Evolutionary conservation across 2,329 filamentous ascomycete species (phyloP).

Genomic region (Diaporthe capsici): DNA sequence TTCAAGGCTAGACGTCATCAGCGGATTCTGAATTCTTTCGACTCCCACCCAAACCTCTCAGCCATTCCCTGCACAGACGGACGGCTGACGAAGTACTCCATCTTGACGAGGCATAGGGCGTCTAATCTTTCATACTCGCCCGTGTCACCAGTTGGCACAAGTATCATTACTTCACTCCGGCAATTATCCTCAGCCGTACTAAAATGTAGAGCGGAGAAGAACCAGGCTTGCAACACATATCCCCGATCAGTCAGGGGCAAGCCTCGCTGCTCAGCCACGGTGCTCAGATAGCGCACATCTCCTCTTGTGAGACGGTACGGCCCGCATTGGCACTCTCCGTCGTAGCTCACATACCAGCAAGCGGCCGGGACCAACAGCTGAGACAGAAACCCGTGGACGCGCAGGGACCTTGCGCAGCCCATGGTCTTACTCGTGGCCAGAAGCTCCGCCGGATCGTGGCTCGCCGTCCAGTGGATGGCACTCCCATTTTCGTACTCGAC

Average conservation of each 20-base stretch:
- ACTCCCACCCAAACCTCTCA: conserved; percentile 13
- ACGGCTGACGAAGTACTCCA: conserved; percentile 30
- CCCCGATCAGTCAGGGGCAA: conserved; percentile 15
- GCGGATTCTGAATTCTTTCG: conserved; percentile 13
- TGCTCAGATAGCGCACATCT: conserved; percentile 31
- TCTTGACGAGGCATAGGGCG: conserved; percentile 18
- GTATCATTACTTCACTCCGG: conserved; percentile 19
- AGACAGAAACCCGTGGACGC: conserved; percentile 8
- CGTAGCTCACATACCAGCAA: conserved; percentile 29
- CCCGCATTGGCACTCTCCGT: conserved; percentile 29
- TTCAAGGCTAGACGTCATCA: background rate
- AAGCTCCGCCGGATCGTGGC: background rate
- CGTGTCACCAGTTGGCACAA: background rate
- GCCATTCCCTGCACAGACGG: conserved; percentile 25
- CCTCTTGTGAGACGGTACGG: conserved; percentile 21
- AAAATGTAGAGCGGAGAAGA: conserved; percentile 28
- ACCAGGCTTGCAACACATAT: conserved; percentile 26
- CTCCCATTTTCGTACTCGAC: background rate
- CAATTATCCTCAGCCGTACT: conserved; percentile 23
- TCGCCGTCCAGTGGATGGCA: background rate
- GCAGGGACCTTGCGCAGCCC: background rate
- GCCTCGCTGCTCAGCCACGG: conserved; percentile 17
- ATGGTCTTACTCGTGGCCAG: background rate
- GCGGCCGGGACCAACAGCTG: conserved; percentile 21
- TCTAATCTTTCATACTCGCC: conserved; percentile 22